Percentiles rank a stretch among this genome's conserved stretches.
These are phyloP conservation scores for Daldinia grandis DNA, from an alignment of 495 filamentous ascomycete genomes.

Conservation along the genomic window DNA sequence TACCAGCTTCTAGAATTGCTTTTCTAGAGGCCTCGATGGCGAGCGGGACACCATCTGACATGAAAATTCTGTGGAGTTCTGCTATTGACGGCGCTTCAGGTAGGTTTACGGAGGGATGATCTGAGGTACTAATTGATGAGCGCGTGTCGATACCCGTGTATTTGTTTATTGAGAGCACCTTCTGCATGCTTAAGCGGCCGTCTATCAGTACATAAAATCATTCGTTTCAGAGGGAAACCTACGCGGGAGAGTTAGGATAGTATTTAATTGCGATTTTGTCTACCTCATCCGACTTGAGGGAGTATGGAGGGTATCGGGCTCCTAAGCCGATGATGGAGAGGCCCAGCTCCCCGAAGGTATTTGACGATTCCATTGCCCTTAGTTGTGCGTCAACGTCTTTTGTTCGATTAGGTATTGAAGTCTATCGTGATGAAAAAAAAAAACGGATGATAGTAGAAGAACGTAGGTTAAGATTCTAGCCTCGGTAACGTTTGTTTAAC, in stretches of 20 bases:
- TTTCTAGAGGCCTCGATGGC: slow-evolving; percentile 65
- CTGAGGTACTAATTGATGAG: slow-evolving; percentile 64
- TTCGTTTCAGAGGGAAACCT: slow-evolving; percentile 24
- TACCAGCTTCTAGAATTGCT: slow-evolving; percentile 64
- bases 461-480: neutral
- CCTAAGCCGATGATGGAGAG: slow-evolving; percentile 62
- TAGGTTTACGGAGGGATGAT: slow-evolving; percentile 65
- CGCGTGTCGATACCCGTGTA: slow-evolving; percentile 70
- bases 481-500: neutral
- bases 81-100: slow-evolving; percentile 62
- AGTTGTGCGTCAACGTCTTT: neutral
- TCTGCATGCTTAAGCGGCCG: slow-evolving; percentile 55
- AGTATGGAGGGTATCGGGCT: slow-evolving; percentile 59
- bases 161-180: slow-evolving; percentile 68
- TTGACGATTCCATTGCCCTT: slow-evolving; percentile 33
- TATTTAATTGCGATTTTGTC: slow-evolving; percentile 55
- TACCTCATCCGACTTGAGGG: slow-evolving; percentile 51
- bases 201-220: slow-evolving; percentile 10
- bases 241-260: slow-evolving; percentile 62
- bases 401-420: neutral
- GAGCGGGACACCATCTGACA: slow-evolving; percentile 65
- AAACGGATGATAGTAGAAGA: neutral
- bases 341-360: slow-evolving; percentile 50
- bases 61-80: slow-evolving; percentile 63
- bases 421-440: neutral